phyloP scores from a whole-genome alignment of 768 basidiomycete genomes.

The Russula virescens region DNA sequence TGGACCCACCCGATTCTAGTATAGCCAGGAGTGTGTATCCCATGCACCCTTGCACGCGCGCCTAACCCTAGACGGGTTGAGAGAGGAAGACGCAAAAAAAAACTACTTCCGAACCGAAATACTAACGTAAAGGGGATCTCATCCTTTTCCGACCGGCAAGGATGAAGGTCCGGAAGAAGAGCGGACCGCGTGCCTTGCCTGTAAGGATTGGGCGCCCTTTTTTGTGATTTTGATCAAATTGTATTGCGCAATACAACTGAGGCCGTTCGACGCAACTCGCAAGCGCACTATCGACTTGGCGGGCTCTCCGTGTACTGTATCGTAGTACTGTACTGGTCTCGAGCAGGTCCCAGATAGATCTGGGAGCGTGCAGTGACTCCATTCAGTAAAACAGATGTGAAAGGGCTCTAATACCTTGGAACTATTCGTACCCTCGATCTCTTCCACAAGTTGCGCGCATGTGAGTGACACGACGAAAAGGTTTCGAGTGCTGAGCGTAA shows the following conservation, averaged over 20 bases:
- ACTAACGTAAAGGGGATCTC: neutral
- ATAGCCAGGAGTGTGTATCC: neutral
- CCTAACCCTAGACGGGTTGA: neutral
- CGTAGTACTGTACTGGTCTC: neutral
- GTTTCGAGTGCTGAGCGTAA: neutral
- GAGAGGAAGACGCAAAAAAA: neutral
- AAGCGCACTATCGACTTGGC: neutral
- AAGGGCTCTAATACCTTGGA: neutral
- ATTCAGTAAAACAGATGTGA: neutral
- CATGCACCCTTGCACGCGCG: neutral
- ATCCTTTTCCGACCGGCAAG: neutral
- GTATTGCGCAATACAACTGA: neutral
- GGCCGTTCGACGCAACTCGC: too few relatives aligned
- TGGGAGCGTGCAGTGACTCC: neutral
- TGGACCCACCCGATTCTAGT: neutral
- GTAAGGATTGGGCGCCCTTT: neutral
- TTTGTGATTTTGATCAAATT: neutral
- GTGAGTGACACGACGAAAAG: neutral
- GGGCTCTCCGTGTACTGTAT: neutral
- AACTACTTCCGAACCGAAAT: neutral
- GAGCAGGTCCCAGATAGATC: neutral
- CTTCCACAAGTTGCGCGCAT: neutral
- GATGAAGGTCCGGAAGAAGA: neutral
- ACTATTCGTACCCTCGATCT: slow-evolving; percentile 3
- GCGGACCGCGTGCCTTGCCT: neutral